Conservation (phyloP, 208 protist genomes). For the Wallacemonas collosoma region DNA sequence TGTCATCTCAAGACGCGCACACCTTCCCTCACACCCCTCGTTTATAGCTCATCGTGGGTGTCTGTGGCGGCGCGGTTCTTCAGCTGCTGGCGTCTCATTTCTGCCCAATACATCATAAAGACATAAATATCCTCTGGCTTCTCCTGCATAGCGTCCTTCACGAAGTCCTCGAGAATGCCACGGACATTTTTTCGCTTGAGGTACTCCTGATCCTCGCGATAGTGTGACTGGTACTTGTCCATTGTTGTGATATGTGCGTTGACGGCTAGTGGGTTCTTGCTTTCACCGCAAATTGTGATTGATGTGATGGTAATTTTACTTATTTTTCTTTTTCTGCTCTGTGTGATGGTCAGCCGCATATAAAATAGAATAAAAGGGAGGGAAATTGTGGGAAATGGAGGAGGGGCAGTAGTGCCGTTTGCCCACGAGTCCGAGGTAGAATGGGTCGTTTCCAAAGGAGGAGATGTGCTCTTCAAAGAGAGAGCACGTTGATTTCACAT, state of each 20-base stretch:
- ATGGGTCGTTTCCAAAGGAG: no score
- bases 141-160: constrained; percentile 50
- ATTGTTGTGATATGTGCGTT: constrained; percentile 3
- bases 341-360: no score
- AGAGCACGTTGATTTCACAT: no score
- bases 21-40: no score
- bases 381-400: no score
- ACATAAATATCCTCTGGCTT: constrained; percentile 51
- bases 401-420: no score
- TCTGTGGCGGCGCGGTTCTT: not conserved
- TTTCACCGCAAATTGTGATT: no score
- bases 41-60: constrained; percentile 3
- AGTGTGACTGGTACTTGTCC: constrained; percentile 10
- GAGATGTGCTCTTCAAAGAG: no score
- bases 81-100: constrained; percentile 3
- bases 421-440: no score
- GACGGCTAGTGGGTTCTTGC: not conserved
- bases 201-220: constrained; percentile 55
- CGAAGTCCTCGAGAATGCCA: constrained; percentile 50
- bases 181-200: constrained; percentile 53
- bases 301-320: no score
- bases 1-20: not conserved
- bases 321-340: no score
- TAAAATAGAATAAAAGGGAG: no score
- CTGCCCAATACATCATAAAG: constrained; percentile 50